Base-by-base conservation (phyloP, 202 grass and related monocot species). In the Alloteropsis angusta region DNA sequence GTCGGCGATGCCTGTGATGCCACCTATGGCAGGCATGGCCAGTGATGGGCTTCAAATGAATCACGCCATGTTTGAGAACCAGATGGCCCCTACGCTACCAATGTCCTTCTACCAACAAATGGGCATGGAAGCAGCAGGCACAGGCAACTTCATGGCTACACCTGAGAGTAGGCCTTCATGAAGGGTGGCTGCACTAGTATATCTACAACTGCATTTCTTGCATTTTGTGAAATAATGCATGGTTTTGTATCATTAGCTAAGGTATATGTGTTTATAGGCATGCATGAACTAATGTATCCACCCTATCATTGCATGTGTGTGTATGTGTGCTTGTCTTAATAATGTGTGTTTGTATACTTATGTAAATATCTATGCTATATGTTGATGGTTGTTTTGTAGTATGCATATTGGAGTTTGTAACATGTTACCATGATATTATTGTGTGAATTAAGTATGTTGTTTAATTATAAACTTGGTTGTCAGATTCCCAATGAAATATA, bases 161-260 rank as follows among this genome's bases (percentile, higher is more conserved):
- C 74, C 65, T 7, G 71, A 50, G 9, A 74, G 68, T 23, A 53
- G 52, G 23, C 68, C 72, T 17, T 83, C 46, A 0, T 88, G 84
- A 5, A 86, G 86, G 71, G 65, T 84, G 9, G 88, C 83, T 30
- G 3, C 80, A 34, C 8, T 46, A 48, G 26, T 49, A 26, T 34
- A 72, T 37, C 11, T 15, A 58, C 26, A 28, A 11, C 0, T 58
- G 11, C 23, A 58, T 28, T 2, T 22, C 21, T 28, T 54, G 5
- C 10, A 28, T 58, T 26, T 58, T 61, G 68, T 71, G 46, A 13
- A 70, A 49, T 49, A 70, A 52, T 70, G 43, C 42, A 58, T 58
- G 55, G 44, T 49, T 46, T 70, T 48, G 6, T 34, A 7, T 60
- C 2, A n/a, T 2, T 7, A 53, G 7, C 49, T 49, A 53, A 53